Base-by-base conservation (phyloP, 1,284 basidiomycete species). In the Moesziomyces sp. region DNA sequence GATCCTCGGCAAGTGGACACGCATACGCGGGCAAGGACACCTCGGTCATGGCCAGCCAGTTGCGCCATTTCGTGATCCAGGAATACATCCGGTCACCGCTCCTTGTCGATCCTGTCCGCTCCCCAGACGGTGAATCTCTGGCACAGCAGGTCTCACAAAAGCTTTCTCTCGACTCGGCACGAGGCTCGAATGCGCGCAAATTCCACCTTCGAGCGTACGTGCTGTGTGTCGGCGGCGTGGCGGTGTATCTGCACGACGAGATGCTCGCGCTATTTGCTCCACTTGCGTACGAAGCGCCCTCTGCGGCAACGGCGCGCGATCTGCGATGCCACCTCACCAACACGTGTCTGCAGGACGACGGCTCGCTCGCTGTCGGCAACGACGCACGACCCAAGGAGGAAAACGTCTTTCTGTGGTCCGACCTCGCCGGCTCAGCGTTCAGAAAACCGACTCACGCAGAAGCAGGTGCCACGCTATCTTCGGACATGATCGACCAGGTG, bases 1-100 rank as follows among this genome's bases (percentile, higher is more conserved):
- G n/a, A 30, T 28, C 21, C n/a, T n/a, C 45, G 11, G 43, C 40
- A 14, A 43, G 28, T 30, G 8, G 33, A 30, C 24, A 28, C 11
- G 8, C 8, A 9, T 63, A 71, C 2, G 48, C 16, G 18, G 77
- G 77, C 5, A 69, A 67, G 19, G 71, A 74, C 28, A 83, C 81
- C 6, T 64, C 76, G 5, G 80, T 84, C 28, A 80, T 83, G 64
- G 66, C 83, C 21, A 94, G 93, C 19, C 96, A 97, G 74, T 87
- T 99, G 43, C 89, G 96, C 35, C 93, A 98, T 85, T 99, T 98
- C 85, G 94, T 99, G 19, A 91, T 98, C 53, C 97, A 99, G 88
- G 94, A 93, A 38, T 69, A 86, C 74, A 45, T 79, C 18, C 46
- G 50, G 19, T 53, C 44, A 16, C 59, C 80, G 52, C 58, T 74